These are phyloP conservation scores for Hyparrhenia diplandra DNA, from an alignment of 176 grass and related monocot genomes.

Conservation along the genomic window DNA sequence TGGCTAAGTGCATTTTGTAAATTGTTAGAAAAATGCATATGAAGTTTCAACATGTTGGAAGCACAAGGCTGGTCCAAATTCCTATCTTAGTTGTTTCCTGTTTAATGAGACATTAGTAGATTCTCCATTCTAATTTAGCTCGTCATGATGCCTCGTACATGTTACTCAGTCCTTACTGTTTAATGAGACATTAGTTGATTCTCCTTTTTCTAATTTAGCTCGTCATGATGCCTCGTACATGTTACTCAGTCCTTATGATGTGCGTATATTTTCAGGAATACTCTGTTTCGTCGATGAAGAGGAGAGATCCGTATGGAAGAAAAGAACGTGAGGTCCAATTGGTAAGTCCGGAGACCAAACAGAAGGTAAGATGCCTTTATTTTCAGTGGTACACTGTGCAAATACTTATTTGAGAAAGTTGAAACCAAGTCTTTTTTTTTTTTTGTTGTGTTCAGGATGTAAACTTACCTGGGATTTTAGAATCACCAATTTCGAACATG, in stretches of 20 bases:
- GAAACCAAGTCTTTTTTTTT: slow-evolving; percentile 15
- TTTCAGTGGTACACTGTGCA: not conserved
- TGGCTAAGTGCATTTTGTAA: not conserved
- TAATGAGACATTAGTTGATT: too few relatives aligned
- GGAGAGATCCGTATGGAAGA: slow-evolving; percentile 66
- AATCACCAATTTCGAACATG: slow-evolving; percentile 68
- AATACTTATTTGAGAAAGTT: slow-evolving; percentile 4
- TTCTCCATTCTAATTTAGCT: too few relatives aligned
- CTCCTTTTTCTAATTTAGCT: slow-evolving; percentile 28
- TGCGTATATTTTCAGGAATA: slow-evolving; percentile 45
- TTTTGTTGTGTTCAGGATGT: slow-evolving; percentile 54
- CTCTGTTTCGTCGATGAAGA: slow-evolving; percentile 71
- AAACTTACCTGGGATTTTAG: slow-evolving; percentile 63
- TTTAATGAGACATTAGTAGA: slow-evolving; percentile 22
- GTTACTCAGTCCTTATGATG: slow-evolving; percentile 11
- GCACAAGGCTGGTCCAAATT: slow-evolving; percentile 19
- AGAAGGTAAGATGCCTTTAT: slow-evolving; percentile 55
- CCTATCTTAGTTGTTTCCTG: not conserved
- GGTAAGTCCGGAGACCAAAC: slow-evolving; percentile 64
- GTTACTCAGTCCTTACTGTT: too few relatives aligned
- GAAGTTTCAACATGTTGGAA: slow-evolving; percentile 14
- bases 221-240: not conserved
- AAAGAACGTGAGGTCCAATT: slow-evolving; percentile 66
- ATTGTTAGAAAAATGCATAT: slow-evolving; percentile 1
- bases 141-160: too few relatives aligned